These are phyloP conservation scores for Sclerotiophoma versabilis DNA, from an alignment of 2,329 filamentous ascomycete genomes.

Conservation along the genomic window DNA sequence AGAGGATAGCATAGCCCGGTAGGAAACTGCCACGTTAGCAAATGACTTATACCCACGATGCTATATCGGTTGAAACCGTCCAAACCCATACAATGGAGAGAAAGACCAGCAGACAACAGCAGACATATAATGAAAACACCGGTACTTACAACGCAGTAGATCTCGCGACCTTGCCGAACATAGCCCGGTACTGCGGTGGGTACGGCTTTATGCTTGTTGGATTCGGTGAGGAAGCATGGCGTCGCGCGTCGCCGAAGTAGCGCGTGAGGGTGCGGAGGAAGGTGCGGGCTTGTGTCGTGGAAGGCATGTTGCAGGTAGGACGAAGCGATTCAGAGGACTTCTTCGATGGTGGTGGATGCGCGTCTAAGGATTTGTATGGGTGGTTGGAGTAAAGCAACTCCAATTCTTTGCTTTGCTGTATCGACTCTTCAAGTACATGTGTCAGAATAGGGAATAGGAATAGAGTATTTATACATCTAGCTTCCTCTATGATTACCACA, in stretches of 20 bases:
- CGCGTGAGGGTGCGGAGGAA: conserved; percentile 4
- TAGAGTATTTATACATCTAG: too few relatives aligned
- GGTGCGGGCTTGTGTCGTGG: conserved; percentile 4
- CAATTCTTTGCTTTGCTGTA: too few relatives aligned
- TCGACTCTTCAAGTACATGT: too few relatives aligned
- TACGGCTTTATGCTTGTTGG: neutral
- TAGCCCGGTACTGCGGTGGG: conserved; percentile 6
- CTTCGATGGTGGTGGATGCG: neutral
- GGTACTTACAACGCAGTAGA: conserved; percentile 7
- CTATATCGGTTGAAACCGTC: neutral
- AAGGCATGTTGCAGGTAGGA: neutral
- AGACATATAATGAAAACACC: neutral
- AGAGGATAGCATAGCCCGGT: neutral
- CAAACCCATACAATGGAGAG: neutral
- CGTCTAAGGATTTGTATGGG: too few relatives aligned
- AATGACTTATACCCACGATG: neutral
- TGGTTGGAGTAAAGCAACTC: too few relatives aligned
- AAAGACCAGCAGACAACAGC: neutral
- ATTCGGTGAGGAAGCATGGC: neutral
- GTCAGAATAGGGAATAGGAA: too few relatives aligned
- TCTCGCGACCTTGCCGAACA: neutral
- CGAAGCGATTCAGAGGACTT: neutral
- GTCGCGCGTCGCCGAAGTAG: neutral
- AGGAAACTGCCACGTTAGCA: neutral
- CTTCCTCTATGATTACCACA: too few relatives aligned